Base-by-base conservation (phyloP, 345 rosid species). In the Hibiscus syriacus region DNA sequence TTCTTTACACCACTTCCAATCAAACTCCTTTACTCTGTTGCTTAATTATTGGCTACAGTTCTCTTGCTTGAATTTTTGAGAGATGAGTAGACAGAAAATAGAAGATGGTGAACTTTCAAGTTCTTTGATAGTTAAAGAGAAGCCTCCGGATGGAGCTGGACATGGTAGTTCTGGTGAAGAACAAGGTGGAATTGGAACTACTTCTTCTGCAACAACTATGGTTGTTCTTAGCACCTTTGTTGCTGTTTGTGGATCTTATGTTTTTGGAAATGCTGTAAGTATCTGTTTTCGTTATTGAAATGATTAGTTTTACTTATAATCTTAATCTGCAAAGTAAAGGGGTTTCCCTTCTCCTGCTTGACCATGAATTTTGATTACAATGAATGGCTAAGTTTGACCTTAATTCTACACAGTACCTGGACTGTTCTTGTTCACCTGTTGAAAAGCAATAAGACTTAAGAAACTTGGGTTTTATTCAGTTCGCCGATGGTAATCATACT, bases 171-270 rank as follows among this genome's bases (percentile, higher is more conserved):
- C 39, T 32, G 66, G 54, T 54, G 46, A 45, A 20, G 55, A 19
- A n/a, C 26, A 23, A 20, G 41, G 16, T 57, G 65, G n/a, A 52
- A 66, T 4, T 32, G 26, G 19, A 14, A 53, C 32, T 6, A 25
- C 61, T 22, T n/a, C n/a, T n/a, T 43, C 72, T 30, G 66, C 61
- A 41, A 69, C 72, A 45, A 8, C 57, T 23, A 27, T 7, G 45
- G 72, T 69, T 29, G 22, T 69, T 58, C 39, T 69, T 66, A 59
- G 66, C 57, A 59, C 72, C 12, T 69, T 59, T 26, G 66, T 69
- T 34, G 58, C 72, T 48, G 48, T 69, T 9, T 69, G 66, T 32
- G 72, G 66, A 38, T 69, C 72, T 9, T 69, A 54, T 46, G 72
- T 38, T 58, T 69, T 41, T 17, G 72, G 72, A 22, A 54, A 53